Evolutionary conservation across 1,284 basidiomycete species (phyloP).

Genomic region (Trametes sp.): DNA sequence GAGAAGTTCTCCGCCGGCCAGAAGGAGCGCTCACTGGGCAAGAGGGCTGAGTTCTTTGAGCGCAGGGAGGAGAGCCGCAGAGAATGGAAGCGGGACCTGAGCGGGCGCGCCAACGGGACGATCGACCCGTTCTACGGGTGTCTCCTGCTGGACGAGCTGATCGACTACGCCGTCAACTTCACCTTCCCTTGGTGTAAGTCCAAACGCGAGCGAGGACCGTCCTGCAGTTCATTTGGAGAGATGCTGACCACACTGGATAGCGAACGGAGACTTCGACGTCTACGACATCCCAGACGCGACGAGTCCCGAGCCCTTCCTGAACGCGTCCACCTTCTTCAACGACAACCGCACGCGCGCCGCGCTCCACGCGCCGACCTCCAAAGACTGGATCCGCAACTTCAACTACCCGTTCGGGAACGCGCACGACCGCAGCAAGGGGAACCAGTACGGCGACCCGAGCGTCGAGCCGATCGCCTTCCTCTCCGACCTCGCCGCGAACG

Average conservation of each 20-base stretch:
- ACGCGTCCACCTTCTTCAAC: conserved; percentile 65
- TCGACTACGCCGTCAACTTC: conserved; percentile 46
- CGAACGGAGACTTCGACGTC: conserved; percentile 36
- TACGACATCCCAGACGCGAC: conserved; percentile 66
- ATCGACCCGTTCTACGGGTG: conserved; percentile 46
- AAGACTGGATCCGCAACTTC: conserved; percentile 58
- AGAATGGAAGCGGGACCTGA: conserved; percentile 37
- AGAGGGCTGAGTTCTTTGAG: conserved; percentile 23
- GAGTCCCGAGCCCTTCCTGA: conserved; percentile 54
- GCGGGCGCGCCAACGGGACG: conserved; percentile 37
- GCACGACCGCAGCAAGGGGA: conserved; percentile 28
- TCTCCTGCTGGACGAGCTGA: conserved; percentile 41
- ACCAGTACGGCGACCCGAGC: conserved; percentile 53
- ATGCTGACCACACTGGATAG: conserved; percentile 18
- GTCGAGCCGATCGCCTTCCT: conserved; percentile 42
- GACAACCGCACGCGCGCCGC: conserved; percentile 61
- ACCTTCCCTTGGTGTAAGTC: conserved; percentile 69
- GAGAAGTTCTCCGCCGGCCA: conserved; percentile 25
- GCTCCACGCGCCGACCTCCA: conserved; percentile 70
- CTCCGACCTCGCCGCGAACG: conserved; percentile 40
- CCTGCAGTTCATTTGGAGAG: no score
- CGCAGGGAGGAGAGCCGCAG: conserved; percentile 27
- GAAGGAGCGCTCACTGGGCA: conserved; percentile 10
- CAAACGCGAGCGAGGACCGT: no score
- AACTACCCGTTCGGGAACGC: conserved; percentile 56